These are phyloP conservation scores for Pelargonium citronellum DNA, from an alignment of 441 rosid genomes.

Conservation along the genomic window DNA sequence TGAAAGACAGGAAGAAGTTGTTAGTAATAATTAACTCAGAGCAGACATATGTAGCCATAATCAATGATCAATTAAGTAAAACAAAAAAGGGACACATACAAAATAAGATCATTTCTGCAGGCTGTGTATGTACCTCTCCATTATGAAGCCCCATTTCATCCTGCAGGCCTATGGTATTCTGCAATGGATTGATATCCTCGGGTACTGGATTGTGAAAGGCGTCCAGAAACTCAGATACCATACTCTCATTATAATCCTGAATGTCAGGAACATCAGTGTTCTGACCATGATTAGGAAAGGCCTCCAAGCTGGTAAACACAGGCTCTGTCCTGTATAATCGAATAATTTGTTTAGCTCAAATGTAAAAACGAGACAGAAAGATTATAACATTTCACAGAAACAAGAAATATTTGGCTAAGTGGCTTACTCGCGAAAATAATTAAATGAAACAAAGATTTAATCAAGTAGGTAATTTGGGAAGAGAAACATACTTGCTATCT, in stretches of 20 bases:
- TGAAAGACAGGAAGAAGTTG: constrained; percentile 9
- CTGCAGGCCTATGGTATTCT: constrained; percentile 21
- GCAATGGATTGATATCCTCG: constrained; percentile 36
- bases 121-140: constrained; percentile 52
- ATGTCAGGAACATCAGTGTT: constrained; percentile 43
- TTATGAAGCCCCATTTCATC: constrained; percentile 51
- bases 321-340: constrained; percentile 49
- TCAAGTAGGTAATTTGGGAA: constrained; percentile 12
- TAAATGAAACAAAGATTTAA: neutral
- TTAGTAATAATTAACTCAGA: neutral
- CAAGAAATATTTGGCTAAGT: neutral
- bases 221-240: constrained; percentile 57
- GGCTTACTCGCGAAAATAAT: neutral
- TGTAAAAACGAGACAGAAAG: constrained; percentile 12
- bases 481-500: constrained; percentile 50
- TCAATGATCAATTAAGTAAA: neutral
- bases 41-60: neutral
- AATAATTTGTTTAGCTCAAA: constrained; percentile 15
- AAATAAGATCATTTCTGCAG: constrained; percentile 11
- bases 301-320: constrained; percentile 36
- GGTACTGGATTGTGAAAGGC: constrained; percentile 47
- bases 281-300: constrained; percentile 29
- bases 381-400: neutral
- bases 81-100: constrained; percentile 1
- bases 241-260: constrained; percentile 64